Base-by-base conservation (phyloP, 805 yeast genomes). In the Kuraishia floccosa region DNA sequence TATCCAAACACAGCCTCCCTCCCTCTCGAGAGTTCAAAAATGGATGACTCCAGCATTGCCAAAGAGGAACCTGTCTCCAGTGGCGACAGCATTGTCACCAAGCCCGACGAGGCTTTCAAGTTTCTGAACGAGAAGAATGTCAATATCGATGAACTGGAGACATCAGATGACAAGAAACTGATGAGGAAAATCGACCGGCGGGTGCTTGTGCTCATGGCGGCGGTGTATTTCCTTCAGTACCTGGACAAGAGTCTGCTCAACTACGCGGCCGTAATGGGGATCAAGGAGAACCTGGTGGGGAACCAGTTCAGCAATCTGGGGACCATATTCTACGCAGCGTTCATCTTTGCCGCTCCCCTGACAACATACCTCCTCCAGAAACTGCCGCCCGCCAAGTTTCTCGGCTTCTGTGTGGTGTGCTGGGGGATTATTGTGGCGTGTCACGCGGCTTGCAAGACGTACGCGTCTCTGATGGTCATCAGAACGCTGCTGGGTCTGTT, bases 191-290 rank as follows among this genome's bases (percentile, higher is more conserved):
- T 28, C 20, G 30, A 28, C 15, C 14, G 18, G 6, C 12, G 22
- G 12, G 30, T 28, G 12, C 18, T 28, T 19, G 10, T 22, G 20
- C 17, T 28, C 15, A 5, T 28, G 22, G 17, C 24, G 4, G 30
- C 6, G n/a, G 29, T 29, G 13, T 28, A 28, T 19, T 28, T 28
- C n/a, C 14, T 28, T 12, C 30, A 28, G 27, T 28, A 17, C 11
- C 50, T 73, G 34, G 82, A 75, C 39, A 75, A 75, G 41, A 60
- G 70, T n/a, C 49, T 74, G 30, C 49, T 69, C 24, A 72, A 73
- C 38, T 71, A 73, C 42, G 76, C 81, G 3, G 76, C 76, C 11
- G 73, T 74, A 1, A 68, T 75, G 78, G 80, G 80, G 1, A 69
- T 74, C 40, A 68, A 64, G 42, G 46, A 56, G 2, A 59, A 69